phyloP scores from a whole-genome alignment of 176 grass and related monocot genomes.

The Aechmea fasciata region DNA sequence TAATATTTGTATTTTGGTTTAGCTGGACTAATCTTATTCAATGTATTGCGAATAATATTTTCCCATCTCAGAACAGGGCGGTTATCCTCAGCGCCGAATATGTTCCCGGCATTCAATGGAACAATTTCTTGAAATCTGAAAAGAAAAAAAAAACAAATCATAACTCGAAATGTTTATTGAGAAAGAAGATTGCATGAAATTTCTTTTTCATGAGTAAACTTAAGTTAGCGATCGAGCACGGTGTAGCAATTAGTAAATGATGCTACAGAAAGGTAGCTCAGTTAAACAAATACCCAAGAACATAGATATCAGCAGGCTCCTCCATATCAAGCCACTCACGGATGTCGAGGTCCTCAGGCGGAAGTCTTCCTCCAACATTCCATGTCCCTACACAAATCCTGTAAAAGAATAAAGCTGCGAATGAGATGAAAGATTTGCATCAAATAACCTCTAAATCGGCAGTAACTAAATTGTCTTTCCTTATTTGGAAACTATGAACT shows the following conservation, averaged over 20 bases:
- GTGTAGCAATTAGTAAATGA: neutral
- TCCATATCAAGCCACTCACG: constrained; percentile 81
- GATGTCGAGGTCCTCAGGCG: constrained; percentile 64
- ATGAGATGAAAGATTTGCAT: neutral
- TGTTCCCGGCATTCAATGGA: constrained; percentile 92
- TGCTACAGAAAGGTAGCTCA: constrained; percentile 1
- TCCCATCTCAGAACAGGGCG: constrained; percentile 75
- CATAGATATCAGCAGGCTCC: constrained; percentile 88
- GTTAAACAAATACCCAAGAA: constrained; percentile 59
- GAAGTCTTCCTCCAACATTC: constrained; percentile 74
- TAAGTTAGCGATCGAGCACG: neutral
- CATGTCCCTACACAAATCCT: constrained; percentile 82
- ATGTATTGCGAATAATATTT: constrained; percentile 60
- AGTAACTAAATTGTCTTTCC: neutral
- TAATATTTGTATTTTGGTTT: constrained; percentile 81
- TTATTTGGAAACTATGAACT: neutral
- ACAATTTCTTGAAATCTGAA: constrained; percentile 96
- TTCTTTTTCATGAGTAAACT: neutral
- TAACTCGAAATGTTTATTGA: constrained; percentile 8
- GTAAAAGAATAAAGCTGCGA: neutral
- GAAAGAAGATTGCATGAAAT: neutral
- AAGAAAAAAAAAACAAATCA: constrained; percentile 1
- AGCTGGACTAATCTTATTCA: constrained; percentile 72
- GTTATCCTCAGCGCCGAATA: constrained; percentile 88
- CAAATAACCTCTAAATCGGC: neutral